Evolutionary conservation across 352 stramenopile species (phyloP), one percentile per base, ranked within the genome.

Genomic region (Phytophthora macrochlamydospora): DNA sequence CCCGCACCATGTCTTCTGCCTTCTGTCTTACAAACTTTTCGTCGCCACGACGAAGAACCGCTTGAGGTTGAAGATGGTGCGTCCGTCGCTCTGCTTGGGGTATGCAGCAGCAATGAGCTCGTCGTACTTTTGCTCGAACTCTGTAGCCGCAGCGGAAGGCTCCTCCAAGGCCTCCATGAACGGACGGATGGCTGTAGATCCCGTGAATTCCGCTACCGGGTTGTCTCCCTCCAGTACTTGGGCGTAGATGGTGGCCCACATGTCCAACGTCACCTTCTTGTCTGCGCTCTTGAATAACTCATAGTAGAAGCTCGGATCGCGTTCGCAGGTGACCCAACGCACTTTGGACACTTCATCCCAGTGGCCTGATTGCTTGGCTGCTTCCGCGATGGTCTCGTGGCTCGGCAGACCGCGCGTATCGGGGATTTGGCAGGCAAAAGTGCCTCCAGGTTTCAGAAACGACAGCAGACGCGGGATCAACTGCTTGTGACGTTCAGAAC

Each of bases 351-450:
- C 51, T 6, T 81, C 65, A 6, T 72, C 61, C 12, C 62, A 48
- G 37, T 75, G 51, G 4, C 75, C 79, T 35, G 89, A 52, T 49
- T 86, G 65, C 40, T 59, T 56, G 7, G 76, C 82, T 2, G 84
- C 75, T 44, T 83, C 68, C 42, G 60, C 44, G 68, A 93, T 93
- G 31, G 84, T 70, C 48, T 71, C 58, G 51, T 91, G 77, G 55
- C 81, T 91, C 44, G 81, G 71, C 38, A 87, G 75, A 6, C 43
- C 5, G 3, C 83, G 73, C 8, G 75, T 82, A 68, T 92, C 83
- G 7, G 83, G 83, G 62, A 90, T 92, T 60, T 93, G 85, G 67
- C 91, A 87, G 18, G 82, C 81, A 2, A 93, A 59, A 49, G 73
- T 72, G 9, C 82, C 81, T 35, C 76, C 82, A 40, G 82, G 81